These are phyloP conservation scores for Geotrichum ghanense DNA, from an alignment of 805 yeast species.

Conservation along the genomic window DNA sequence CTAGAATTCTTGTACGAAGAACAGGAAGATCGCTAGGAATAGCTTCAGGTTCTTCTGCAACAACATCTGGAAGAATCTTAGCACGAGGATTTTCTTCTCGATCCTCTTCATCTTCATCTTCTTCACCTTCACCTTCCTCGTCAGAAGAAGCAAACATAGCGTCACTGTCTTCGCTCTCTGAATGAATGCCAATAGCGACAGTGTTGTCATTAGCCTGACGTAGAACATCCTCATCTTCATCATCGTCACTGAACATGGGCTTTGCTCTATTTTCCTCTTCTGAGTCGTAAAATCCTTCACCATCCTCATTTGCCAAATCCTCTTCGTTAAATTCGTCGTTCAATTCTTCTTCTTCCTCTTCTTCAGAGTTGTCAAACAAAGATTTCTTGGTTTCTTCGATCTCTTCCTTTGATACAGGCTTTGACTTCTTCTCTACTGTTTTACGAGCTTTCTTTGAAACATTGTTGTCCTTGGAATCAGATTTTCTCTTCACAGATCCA, in stretches of 20 bases:
- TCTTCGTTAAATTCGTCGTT: constrained; percentile 22
- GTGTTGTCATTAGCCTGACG: constrained; percentile 16
- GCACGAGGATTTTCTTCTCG: constrained; percentile 12
- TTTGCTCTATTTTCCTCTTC: constrained; percentile 44
- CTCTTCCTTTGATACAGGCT: constrained; percentile 34
- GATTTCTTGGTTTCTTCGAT: constrained; percentile 59
- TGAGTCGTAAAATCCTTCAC: constrained; percentile 40
- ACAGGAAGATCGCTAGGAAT: constrained; percentile 74
- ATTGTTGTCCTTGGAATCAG: constrained; percentile 11
- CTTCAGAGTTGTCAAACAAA: constrained; percentile 39
- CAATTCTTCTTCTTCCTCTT: constrained; percentile 12
- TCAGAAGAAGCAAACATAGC: constrained; percentile 13
- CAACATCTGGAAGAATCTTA: constrained; percentile 4
- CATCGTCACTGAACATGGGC: constrained; percentile 75
- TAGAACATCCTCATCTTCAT: constrained; percentile 48
- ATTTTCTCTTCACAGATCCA: constrained; percentile 17
- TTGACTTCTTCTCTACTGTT: constrained; percentile 39
- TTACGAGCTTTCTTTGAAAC: constrained; percentile 18
- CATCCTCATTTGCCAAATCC: constrained; percentile 22
- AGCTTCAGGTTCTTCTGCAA: constrained; percentile 33
- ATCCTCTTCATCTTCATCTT: constrained; percentile 11
- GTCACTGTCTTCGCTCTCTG: constrained; percentile 12
- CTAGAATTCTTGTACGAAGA: constrained; percentile 88
- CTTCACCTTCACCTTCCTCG: constrained; percentile 16
- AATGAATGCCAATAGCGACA: constrained; percentile 12